phyloP scores from a whole-genome alignment of 345 rosid species.

The Limnanthes douglasii region DNA sequence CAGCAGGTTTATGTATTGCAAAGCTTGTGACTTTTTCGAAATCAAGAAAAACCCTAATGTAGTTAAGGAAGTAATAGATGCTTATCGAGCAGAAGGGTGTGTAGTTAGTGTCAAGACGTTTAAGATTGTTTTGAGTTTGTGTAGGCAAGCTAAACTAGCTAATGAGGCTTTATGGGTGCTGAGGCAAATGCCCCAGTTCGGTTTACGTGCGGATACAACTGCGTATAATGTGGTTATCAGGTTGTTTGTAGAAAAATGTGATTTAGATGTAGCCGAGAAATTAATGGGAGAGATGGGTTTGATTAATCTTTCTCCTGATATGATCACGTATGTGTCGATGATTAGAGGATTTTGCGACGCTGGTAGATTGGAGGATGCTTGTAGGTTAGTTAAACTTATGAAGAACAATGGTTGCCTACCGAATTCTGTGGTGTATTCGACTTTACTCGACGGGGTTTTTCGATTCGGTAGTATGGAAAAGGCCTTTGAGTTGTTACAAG shows the following conservation, averaged over 20 bases:
- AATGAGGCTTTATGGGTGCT: slow-evolving; percentile 56
- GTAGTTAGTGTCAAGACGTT: slow-evolving; percentile 40
- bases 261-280: slow-evolving; percentile 31
- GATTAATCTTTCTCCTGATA: slow-evolving; percentile 44
- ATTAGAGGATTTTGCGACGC: slow-evolving; percentile 54
- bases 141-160: slow-evolving; percentile 46
- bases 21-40: slow-evolving; percentile 44
- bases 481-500: slow-evolving; percentile 42
- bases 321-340: slow-evolving; percentile 42
- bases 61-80: slow-evolving; percentile 37
- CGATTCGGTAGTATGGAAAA: slow-evolving; percentile 33
- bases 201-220: slow-evolving; percentile 27
- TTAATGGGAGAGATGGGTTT: slow-evolving; percentile 65
- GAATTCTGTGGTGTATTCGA: slow-evolving; percentile 47
- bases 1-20: slow-evolving; percentile 37
- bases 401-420: slow-evolving; percentile 36
- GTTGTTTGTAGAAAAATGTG: slow-evolving; percentile 53
- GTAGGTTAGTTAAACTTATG: slow-evolving; percentile 35
- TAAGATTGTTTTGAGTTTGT: slow-evolving; percentile 49
- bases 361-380: slow-evolving; percentile 54
- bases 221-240: slow-evolving; percentile 47
- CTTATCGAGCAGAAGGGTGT: slow-evolving; percentile 28
- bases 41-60: slow-evolving; percentile 35
- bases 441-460: slow-evolving; percentile 53
- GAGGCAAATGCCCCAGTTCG: slow-evolving; percentile 51